Percentiles rank a stretch among this genome's conserved stretches.
Evolutionary conservation across 2,329 filamentous ascomycete genomes (phyloP).

Genomic region (Periconia macrospinosa): DNA sequence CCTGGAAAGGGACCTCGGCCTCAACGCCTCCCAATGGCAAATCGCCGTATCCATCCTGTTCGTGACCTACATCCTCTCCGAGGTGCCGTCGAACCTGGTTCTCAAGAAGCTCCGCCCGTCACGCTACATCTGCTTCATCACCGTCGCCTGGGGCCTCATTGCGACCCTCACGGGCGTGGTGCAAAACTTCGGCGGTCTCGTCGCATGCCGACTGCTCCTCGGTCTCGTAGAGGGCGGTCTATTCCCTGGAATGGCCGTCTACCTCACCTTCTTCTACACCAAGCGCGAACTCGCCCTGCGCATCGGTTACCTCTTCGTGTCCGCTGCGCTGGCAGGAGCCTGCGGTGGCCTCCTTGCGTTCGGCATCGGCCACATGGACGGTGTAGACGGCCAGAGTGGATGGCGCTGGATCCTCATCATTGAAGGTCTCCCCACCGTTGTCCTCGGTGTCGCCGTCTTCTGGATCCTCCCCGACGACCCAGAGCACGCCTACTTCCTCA

Average conservation of each 20-base stretch:
- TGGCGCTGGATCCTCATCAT: constrained; percentile 74
- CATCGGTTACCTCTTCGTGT: constrained; percentile 73
- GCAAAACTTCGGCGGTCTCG: constrained; percentile 64
- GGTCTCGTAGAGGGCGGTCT: constrained; percentile 71
- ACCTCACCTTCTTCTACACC: constrained; percentile 76
- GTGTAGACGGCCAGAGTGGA: constrained; percentile 62
- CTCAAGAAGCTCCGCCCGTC: constrained; percentile 50
- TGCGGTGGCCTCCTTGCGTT: constrained; percentile 74
- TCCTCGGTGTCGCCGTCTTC: constrained; percentile 59
- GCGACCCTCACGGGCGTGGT: constrained; percentile 71
- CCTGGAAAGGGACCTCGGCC: constrained; percentile 63
- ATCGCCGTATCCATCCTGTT: constrained; percentile 50
- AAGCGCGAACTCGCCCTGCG: constrained; percentile 72
- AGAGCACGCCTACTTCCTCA: constrained; percentile 64
- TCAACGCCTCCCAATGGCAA: constrained; percentile 70
- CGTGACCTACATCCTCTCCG: constrained; percentile 50
- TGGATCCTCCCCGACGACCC: constrained; percentile 68
- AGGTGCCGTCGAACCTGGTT: constrained; percentile 51
- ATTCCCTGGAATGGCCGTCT: constrained; percentile 69
- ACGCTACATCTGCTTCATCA: constrained; percentile 62
- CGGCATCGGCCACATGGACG: constrained; percentile 73
- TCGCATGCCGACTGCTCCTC: constrained; percentile 70
- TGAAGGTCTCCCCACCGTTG: constrained; percentile 58
- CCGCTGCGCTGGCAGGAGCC: constrained; percentile 70
- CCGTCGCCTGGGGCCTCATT: constrained; percentile 58